A percentile compares a stretch with the other conserved stretches of the same genome.
phyloP scores from a whole-genome alignment of 169 alveolate genomes.

The Plasmodium malariae region DNA sequence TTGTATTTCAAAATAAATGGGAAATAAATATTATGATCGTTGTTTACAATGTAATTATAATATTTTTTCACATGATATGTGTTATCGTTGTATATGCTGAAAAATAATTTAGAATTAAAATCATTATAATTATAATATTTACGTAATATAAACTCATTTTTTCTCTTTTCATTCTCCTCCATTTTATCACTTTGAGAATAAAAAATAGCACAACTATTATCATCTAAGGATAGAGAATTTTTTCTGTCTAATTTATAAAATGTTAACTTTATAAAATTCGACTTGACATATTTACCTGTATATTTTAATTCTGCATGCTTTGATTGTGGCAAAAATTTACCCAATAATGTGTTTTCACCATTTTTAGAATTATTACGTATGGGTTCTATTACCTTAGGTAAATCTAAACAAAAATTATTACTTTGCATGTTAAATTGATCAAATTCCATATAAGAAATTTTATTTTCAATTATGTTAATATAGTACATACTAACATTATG shows the following conservation, averaged over 20 bases:
- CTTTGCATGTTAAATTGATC: neutral
- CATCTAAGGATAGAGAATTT: slow-evolving; percentile 12
- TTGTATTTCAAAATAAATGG: slow-evolving; percentile 33
- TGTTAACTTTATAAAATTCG: slow-evolving; percentile 19
- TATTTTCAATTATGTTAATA: slow-evolving; percentile 40
- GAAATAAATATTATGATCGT: slow-evolving; percentile 49
- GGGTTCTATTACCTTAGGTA: neutral
- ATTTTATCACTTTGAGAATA: slow-evolving; percentile 14
- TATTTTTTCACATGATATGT: slow-evolving; percentile 28
- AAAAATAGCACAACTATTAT: slow-evolving; percentile 62
- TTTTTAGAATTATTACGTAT: neutral
- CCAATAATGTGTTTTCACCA: neutral
- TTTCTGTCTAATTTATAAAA: slow-evolving; percentile 47
- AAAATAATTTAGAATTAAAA: slow-evolving; percentile 35
- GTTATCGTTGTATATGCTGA: slow-evolving; percentile 44
- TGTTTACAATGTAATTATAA: slow-evolving; percentile 9
- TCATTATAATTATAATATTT: slow-evolving; percentile 42
- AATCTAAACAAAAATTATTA: neutral
- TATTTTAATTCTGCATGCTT: neutral
- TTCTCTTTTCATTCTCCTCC: neutral
- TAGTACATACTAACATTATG: slow-evolving; percentile 13
- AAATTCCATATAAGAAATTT: slow-evolving; percentile 8
- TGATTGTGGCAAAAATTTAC: neutral
- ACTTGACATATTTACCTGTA: neutral
- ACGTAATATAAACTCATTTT: neutral